Conservation (phyloP, 192 early-diverging fungal species). For the Coemansia sp. region DNA sequence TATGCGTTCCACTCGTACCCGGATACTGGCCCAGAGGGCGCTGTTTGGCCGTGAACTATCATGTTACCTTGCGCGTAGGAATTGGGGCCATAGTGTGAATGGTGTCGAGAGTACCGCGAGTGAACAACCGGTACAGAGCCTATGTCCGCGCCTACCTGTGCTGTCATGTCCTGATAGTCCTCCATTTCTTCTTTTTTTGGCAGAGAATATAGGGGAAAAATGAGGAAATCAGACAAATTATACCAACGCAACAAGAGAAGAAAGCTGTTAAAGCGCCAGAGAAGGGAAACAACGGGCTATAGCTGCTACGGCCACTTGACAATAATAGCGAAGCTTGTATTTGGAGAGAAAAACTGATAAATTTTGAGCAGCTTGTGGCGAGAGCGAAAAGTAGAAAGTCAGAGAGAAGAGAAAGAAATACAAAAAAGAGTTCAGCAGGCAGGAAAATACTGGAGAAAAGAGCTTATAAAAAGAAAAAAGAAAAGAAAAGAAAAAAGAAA, state of each 20-base stretch:
- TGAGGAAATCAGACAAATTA: neutral
- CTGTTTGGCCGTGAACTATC: conserved; percentile 15
- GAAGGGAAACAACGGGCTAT: too few relatives aligned
- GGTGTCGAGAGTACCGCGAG: conserved; percentile 20
- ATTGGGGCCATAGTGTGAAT: conserved; percentile 11
- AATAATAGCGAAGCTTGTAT: too few relatives aligned
- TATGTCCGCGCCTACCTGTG: conserved; percentile 13
- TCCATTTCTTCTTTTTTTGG: conserved; percentile 15
- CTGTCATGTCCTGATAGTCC: conserved; percentile 32
- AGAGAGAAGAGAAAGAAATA: neutral
- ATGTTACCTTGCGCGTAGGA: neutral
- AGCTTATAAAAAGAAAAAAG: neutral
- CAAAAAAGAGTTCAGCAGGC: neutral
- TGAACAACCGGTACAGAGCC: conserved; percentile 9
- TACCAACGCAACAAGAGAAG: neutral
- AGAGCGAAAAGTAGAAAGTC: neutral
- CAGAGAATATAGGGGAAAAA: neutral
- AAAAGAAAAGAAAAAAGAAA: neutral
- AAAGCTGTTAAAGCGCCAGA: too few relatives aligned
- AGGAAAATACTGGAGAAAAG: neutral
- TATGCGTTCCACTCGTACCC: conserved; percentile 51
- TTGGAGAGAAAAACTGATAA: neutral
- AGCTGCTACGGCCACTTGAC: too few relatives aligned
- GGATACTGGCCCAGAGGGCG: conserved; percentile 8
- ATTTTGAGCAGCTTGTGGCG: neutral